Conservation (phyloP, 2,329 filamentous ascomycete genomes). For the Alternaria brassicicola region DNA sequence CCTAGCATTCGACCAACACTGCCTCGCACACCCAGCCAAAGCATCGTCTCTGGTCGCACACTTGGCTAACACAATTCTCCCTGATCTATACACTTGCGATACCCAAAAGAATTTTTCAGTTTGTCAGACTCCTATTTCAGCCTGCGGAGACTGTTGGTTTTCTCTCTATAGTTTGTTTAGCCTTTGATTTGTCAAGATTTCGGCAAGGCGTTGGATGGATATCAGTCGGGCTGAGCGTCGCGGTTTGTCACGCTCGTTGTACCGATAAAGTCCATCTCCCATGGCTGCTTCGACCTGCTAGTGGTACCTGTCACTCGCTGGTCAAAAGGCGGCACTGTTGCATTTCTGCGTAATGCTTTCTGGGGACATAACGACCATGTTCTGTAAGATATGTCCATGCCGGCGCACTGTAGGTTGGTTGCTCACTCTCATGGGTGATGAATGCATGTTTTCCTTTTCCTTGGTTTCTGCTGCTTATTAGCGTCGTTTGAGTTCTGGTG, state of each 20-base stretch:
- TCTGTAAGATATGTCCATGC: slow-evolving; percentile 41
- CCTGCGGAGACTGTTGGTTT: slow-evolving; percentile 5
- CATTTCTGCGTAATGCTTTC: slow-evolving; percentile 27
- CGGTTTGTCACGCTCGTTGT: slow-evolving; percentile 40
- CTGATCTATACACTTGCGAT: slow-evolving; percentile 42
- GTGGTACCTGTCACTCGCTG: slow-evolving; percentile 29
- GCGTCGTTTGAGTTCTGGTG: slow-evolving; percentile 19
- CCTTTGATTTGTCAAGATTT: slow-evolving; percentile 14
- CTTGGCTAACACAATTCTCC: slow-evolving; percentile 37
- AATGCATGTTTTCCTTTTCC: slow-evolving; percentile 19
- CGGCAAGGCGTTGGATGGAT: slow-evolving; percentile 45
- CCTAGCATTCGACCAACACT: slow-evolving; percentile 40
- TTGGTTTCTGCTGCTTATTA: slow-evolving; percentile 4
- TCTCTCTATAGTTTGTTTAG: slow-evolving; percentile 10
- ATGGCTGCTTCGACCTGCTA: slow-evolving; percentile 22
- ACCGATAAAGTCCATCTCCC: slow-evolving; percentile 23
- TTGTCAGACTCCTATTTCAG: slow-evolving; percentile 10
- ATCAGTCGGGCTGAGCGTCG: slow-evolving; percentile 26
- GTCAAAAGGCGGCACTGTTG: slow-evolving; percentile 40
- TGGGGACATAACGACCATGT: slow-evolving; percentile 8
- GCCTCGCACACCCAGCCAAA: slow-evolving; percentile 46
- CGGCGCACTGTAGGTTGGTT: slow-evolving; percentile 26
- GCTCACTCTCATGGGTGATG: slow-evolving; percentile 17
- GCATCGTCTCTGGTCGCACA: slow-evolving; percentile 49
- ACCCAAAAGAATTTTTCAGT: slow-evolving; percentile 42